Percentiles rank a stretch among this genome's conserved stretches.
Evolutionary conservation across 371 early-diverging fungal species (phyloP).

Genomic region (Circinella umbellata): DNA sequence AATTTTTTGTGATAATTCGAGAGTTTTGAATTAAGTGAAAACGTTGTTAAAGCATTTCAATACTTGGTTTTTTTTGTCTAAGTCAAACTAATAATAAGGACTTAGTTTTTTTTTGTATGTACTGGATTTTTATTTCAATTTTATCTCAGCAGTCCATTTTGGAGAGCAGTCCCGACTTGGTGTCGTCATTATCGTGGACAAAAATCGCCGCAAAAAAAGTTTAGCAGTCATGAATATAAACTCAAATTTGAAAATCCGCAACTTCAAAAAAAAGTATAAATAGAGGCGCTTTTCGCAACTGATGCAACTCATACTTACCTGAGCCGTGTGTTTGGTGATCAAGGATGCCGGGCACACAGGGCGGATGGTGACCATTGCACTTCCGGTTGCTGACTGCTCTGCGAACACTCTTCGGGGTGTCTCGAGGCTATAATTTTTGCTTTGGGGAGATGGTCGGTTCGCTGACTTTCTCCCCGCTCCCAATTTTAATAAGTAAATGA

Average conservation of each 20-base stretch:
- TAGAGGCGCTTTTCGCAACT: slow-evolving; percentile 12
- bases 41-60: too few relatives aligned
- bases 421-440: slow-evolving; percentile 59
- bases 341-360: slow-evolving; percentile 44
- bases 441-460: slow-evolving; percentile 50
- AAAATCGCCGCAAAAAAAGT: not conserved
- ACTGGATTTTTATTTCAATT: too few relatives aligned
- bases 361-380: slow-evolving; percentile 49
- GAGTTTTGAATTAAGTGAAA: too few relatives aligned
- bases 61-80: too few relatives aligned
- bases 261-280: slow-evolving; percentile 35
- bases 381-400: slow-evolving; percentile 38
- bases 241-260: not conserved
- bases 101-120: too few relatives aligned
- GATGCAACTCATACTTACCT: slow-evolving; percentile 54
- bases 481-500: slow-evolving; percentile 30
- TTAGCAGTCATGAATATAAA: not conserved
- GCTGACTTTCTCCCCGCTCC: slow-evolving; percentile 37
- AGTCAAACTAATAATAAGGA: too few relatives aligned
- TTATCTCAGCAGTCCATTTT: too few relatives aligned
- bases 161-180: too few relatives aligned
- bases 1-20: too few relatives aligned
- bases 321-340: slow-evolving; percentile 52
- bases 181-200: too few relatives aligned
- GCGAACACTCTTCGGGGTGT: slow-evolving; percentile 54